Conservation (phyloP, 1,284 basidiomycete genomes). For the Trichosporon ovoides region DNA sequence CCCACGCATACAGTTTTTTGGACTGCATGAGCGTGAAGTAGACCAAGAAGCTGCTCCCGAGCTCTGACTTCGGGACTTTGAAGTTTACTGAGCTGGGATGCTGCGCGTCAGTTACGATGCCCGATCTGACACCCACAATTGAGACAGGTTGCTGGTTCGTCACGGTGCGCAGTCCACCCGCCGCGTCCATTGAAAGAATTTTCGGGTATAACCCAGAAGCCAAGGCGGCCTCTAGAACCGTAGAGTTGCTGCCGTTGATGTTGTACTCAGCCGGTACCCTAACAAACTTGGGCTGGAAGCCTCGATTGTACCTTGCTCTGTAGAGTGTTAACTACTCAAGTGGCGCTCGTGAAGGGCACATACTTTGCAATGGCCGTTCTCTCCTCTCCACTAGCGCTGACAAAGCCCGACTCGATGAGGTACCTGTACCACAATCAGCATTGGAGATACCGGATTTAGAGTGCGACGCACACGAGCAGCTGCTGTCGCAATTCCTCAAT, state of each 20-base stretch:
- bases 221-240: conserved; percentile 74
- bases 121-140: conserved; percentile 31
- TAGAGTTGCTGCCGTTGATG: conserved; percentile 58
- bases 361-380: conserved; percentile 68
- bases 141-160: conserved; percentile 73
- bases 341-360: conserved; percentile 12
- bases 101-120: conserved; percentile 71
- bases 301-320: conserved; percentile 68
- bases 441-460: background rate
- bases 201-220: conserved; percentile 84
- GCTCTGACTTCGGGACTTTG: conserved; percentile 59
- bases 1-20: conserved; percentile 81
- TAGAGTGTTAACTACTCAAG: conserved; percentile 3
- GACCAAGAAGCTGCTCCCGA: conserved; percentile 67
- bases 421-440: conserved; percentile 37
- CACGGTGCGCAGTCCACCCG: conserved; percentile 67
- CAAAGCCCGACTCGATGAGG: conserved; percentile 81
- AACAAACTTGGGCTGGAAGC: conserved; percentile 68
- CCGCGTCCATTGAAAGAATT: conserved; percentile 64
- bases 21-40: conserved; percentile 80
- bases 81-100: conserved; percentile 93
- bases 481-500: conserved; percentile 97
- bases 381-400: conserved; percentile 63
- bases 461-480: conserved; percentile 63
- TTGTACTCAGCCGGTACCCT: conserved; percentile 67